These are phyloP conservation scores for Mikania micrantha DNA, from an alignment of 129 eudicot species.

Conservation along the genomic window DNA sequence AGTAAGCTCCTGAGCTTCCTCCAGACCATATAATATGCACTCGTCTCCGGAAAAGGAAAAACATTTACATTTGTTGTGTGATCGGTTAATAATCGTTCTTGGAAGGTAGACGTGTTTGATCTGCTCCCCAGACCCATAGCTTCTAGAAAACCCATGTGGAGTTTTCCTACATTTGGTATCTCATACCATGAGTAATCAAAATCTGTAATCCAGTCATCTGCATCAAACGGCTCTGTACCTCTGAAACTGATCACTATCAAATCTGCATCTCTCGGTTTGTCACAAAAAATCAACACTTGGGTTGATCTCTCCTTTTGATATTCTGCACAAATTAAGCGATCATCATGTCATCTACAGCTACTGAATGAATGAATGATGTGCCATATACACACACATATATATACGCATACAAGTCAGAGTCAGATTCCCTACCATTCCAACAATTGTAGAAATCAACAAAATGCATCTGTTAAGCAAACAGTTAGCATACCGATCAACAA, in stretches of 20 bases:
- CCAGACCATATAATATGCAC: constrained; percentile 60
- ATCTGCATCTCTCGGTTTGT: constrained; percentile 68
- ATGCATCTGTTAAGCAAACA: constrained; percentile 55
- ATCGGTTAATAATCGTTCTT: too few species aligned
- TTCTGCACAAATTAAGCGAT: constrained; percentile 48
- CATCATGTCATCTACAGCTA: too few species aligned
- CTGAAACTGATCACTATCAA: constrained; percentile 73
- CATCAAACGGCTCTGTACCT: constrained; percentile 96
- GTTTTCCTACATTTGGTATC: constrained; percentile 67
- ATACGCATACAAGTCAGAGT: too few species aligned
- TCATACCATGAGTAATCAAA: constrained; percentile 93
- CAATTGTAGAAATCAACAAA: constrained; percentile 85
- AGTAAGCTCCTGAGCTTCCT: constrained; percentile 46
- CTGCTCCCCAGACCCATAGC: constrained; percentile 88
- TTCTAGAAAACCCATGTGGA: constrained; percentile 91
- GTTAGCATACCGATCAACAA: too few species aligned
- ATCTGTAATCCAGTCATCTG: constrained; percentile 87
- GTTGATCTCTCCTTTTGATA: constrained; percentile 70
- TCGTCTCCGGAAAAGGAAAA: constrained; percentile 4
- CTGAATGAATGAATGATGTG: too few species aligned
- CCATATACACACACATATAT: too few species aligned
- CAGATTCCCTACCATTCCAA: constrained; percentile 87
- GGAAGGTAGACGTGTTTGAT: constrained; percentile 44
- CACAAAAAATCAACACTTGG: constrained; percentile 76
- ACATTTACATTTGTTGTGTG: constrained; percentile 2